phyloP scores from a whole-genome alignment of 257 asterid species.

The Anisodus acutangulus region DNA sequence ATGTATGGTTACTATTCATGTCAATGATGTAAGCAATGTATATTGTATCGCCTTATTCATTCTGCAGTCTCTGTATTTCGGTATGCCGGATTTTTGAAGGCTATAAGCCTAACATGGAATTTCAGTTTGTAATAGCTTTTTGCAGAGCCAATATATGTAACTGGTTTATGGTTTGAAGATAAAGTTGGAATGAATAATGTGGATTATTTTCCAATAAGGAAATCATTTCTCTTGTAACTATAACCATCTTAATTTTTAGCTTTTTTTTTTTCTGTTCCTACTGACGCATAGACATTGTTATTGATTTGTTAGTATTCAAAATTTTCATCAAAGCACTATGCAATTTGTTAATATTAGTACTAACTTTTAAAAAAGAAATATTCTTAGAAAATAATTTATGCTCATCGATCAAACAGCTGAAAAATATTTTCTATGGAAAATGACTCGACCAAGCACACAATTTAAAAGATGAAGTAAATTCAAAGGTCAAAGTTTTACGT shows the following conservation, averaged over 20 bases:
- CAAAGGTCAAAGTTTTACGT: too few relatives aligned
- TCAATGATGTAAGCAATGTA: constrained; percentile 21
- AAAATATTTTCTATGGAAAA: too few relatives aligned
- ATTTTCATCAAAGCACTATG: too few relatives aligned
- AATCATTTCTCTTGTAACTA: background rate
- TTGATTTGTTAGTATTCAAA: too few relatives aligned
- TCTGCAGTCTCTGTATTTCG: background rate
- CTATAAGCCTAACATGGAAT: constrained; percentile 13
- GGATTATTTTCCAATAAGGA: background rate
- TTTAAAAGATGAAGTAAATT: background rate
- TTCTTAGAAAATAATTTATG: too few relatives aligned
- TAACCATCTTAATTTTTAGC: background rate
- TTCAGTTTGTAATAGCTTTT: constrained; percentile 15
- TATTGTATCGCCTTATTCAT: constrained; percentile 16
- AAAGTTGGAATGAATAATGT: background rate
- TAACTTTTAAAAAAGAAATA: too few relatives aligned
- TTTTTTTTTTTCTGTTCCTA: background rate
- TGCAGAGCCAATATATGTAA: background rate
- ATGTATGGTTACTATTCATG: background rate
- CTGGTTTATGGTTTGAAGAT: constrained; percentile 20
- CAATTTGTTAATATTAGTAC: too few relatives aligned
- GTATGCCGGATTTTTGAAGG: background rate
- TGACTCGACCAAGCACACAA: too few relatives aligned
- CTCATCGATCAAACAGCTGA: too few relatives aligned
- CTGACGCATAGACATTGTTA: background rate